phyloP scores from a whole-genome alignment of 108 stramenopile genomes.

The Cyclotella atomus region DNA sequence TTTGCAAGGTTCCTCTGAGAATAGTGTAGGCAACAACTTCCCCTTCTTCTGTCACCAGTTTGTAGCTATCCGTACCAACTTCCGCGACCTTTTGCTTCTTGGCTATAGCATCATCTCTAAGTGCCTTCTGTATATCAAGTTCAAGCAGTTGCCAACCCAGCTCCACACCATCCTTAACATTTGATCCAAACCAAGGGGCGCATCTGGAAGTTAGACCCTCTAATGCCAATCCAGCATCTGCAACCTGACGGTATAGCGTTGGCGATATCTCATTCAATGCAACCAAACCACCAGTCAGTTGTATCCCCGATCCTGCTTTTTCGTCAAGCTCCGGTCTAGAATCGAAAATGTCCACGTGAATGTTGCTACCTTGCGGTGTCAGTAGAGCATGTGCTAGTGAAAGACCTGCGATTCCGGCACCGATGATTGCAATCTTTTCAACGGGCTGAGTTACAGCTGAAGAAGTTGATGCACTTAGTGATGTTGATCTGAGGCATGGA shows the following conservation, averaged over 20 bases:
- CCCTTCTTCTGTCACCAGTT: conserved; percentile 29
- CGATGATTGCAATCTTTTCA: conserved; percentile 45
- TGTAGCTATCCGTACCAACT: not conserved
- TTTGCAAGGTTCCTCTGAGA: conserved; percentile 75
- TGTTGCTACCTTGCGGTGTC: conserved; percentile 12
- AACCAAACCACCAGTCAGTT: conserved; percentile 71
- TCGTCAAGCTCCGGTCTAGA: conserved; percentile 50
- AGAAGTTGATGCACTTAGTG: not conserved
- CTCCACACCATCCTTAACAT: conserved; percentile 18
- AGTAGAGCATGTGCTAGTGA: conserved; percentile 72
- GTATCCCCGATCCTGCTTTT: conserved; percentile 63
- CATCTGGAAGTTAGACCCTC: conserved; percentile 52
- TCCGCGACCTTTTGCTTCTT: not conserved
- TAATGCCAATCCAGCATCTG: conserved; percentile 61
- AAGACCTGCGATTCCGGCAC: conserved; percentile 72
- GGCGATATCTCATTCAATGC: conserved; percentile 67
- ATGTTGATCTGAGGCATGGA: not conserved
- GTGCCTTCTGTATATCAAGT: conserved; percentile 52
- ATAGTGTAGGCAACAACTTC: conserved; percentile 68
- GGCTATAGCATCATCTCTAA: conserved; percentile 36
- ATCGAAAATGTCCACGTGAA: conserved; percentile 69
- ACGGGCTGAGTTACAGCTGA: conserved; percentile 22
- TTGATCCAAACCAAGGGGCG: conserved; percentile 58
- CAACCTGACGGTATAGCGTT: conserved; percentile 51
- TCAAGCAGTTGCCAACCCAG: conserved; percentile 55